Conservation (phyloP, 345 rosid genomes). For the Hypericum androsaemum region DNA sequence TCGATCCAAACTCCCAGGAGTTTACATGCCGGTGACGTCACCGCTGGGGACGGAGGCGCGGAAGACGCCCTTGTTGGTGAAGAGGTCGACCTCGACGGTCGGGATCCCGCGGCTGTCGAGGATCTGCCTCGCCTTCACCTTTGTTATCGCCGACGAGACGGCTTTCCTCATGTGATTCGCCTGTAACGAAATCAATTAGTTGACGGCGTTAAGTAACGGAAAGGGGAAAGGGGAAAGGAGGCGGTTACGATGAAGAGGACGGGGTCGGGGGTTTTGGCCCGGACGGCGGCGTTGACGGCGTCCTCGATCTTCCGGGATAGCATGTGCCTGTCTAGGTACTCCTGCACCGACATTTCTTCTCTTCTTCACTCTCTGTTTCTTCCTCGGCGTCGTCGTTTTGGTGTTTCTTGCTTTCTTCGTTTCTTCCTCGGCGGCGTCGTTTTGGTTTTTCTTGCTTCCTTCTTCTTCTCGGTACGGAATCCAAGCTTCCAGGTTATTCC, state of each 20-base stretch:
- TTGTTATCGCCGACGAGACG: conserved; percentile 74
- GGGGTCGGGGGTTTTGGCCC: conserved; percentile 88
- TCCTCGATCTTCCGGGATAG: conserved; percentile 96
- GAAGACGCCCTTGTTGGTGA: conserved; percentile 78
- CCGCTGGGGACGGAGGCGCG: conserved; percentile 87
- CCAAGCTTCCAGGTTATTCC: no score
- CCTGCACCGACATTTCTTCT: conserved; percentile 78
- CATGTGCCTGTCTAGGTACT: conserved; percentile 79
- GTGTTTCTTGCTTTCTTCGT: no score
- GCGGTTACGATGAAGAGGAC: conserved; percentile 76
- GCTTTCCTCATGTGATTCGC: conserved; percentile 92
- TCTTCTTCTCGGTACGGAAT: no score
- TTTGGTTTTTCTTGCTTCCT: no score
- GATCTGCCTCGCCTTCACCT: conserved; percentile 78
- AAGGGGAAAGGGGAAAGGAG: background rate
- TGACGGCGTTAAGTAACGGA: background rate
- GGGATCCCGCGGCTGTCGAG: conserved; percentile 94
- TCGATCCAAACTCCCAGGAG: background rate
- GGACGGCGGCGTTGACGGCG: conserved; percentile 97
- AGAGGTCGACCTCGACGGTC: conserved; percentile 85
- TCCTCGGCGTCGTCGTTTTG: no score
- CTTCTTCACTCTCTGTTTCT: no score
- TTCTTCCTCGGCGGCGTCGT: no score
- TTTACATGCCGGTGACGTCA: conserved; percentile 76
- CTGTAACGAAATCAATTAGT: conserved; percentile 22